Evolutionary conservation across 257 asterid genomes (phyloP), one percentile per base, ranked within the genome.

Genomic region (Penstemon eatonii): DNA sequence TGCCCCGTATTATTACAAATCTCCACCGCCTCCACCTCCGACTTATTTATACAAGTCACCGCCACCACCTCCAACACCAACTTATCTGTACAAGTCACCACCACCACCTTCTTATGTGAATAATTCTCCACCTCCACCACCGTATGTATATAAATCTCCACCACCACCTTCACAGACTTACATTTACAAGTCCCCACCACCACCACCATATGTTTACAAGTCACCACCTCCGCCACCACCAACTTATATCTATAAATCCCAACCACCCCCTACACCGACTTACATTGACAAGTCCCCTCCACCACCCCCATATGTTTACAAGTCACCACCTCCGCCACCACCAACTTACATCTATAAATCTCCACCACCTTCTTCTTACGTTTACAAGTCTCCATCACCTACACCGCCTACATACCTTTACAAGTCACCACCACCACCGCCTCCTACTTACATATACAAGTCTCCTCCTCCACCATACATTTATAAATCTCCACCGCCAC

Each of bases 21-120:
- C 63, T 41, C 74, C 66, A 12, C 74, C 71, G n/a, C 72, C 78
- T 25, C 78, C 73, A 4, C 44, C 67, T 3, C 65, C 71, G 8
- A 4, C 74, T 8, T 72, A 72, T 0, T 46, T 49, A 5, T 68
- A 75, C 45, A 60, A 54, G 36, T 75, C 71, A 0, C 58, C 60
- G 5, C 62, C 75, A 0, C 40, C 74, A 3, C 71, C 71, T 0
- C 10, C 60, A 25, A 25, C 33, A 5, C 45, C 75, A 2, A 57
- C 60, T 6, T 54, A 63, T 15, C 6, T 42, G 0, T 56, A 55
- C 40, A 59, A 59, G n/a, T 67, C 70, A n/a, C 70, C 70, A 13
- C 70, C 44, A 0, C 55, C 74, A 0, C 61, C 74, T 0, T 11
- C 25, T 4, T 39, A 65, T 10, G 9, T 39, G 0, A 55, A 71